Base-by-base conservation (phyloP, 108 stramenopile genomes). In the Skeletonema grethae region DNA sequence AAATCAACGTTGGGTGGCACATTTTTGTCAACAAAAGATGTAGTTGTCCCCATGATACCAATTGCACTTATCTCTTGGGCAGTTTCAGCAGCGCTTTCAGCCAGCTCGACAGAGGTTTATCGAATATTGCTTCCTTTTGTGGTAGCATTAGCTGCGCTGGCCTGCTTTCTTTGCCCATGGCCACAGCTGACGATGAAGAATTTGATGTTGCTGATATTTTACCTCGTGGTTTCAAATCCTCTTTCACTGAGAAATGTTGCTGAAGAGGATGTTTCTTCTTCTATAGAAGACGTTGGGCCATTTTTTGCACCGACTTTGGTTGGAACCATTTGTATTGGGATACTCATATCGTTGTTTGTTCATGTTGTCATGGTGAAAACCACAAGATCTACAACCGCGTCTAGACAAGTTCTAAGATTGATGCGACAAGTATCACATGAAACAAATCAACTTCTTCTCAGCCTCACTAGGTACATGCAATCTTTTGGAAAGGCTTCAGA, bases 321-420 rank as follows among this genome's bases (percentile, higher is more conserved):
- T 43, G 79, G 55, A 28, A 77, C 74, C 15, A 75, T 55, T 55
- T 29, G 58, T 7, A 73, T 79, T 68, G 84, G 84, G 6, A 31
- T 85, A 22, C 20, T 31, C 24, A 55, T 79, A 16, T 57, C 81
- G 29, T 13, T 85, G 35, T 5, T 43, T 5, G 58, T 85, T 43
- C 66, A 85, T 20, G 48, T 69, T n/a, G 12, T 71, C 11, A 32
- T 58, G 32, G 16, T 58, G 11, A 41, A 58, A 13, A 5, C 11
- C 12, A 61, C 70, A 18, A 30, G 62, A 50, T 63, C 61, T 41
- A 80, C 80, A 28, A 69, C 76, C 3, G 79, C 84, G 2, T 67
- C 75, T 8, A 32, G 67, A 39, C 53, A 61, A 57, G 53, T 58
- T 5, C 66, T 58, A 32, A 31, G 25, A 4, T 45, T 74, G 65